These are phyloP conservation scores for Aspergillus fructus DNA, from an alignment of 2,329 filamentous ascomycete genomes.

Conservation along the genomic window DNA sequence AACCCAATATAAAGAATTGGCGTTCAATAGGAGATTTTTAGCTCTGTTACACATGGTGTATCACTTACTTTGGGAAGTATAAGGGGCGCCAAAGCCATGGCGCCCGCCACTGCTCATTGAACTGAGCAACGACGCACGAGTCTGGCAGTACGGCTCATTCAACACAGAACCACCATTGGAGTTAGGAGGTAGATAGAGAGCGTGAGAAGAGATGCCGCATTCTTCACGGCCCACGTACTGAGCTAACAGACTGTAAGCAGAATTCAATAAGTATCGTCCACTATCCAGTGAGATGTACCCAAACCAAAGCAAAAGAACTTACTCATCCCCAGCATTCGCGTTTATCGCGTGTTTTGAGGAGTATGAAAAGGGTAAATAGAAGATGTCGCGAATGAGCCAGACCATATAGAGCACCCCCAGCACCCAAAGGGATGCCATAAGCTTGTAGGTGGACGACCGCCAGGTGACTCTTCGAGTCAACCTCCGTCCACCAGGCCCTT, in stretches of 20 bases:
- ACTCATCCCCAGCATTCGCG: slow-evolving; percentile 22
- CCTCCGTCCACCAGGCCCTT: slow-evolving; percentile 40
- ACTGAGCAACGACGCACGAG: slow-evolving; percentile 36
- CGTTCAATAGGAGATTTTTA: too few relatives aligned
- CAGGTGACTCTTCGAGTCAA: slow-evolving; percentile 43
- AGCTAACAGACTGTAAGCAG: slow-evolving; percentile 32
- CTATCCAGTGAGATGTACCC: slow-evolving; percentile 5
- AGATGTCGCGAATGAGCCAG: slow-evolving; percentile 42
- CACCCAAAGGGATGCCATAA: slow-evolving; percentile 42
- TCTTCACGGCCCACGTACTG: slow-evolving; percentile 37
- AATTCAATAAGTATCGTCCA: slow-evolving; percentile 18
- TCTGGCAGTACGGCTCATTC: slow-evolving; percentile 31
- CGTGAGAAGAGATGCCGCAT: slow-evolving; percentile 35
- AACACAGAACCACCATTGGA: slow-evolving; percentile 14
- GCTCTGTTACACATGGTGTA: too few relatives aligned
- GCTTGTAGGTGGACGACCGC: slow-evolving; percentile 44
- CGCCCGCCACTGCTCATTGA: slow-evolving; percentile 44
- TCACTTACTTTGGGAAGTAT: slow-evolving; percentile 34
- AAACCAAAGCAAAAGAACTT: slow-evolving; percentile 14
- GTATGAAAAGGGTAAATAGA: slow-evolving; percentile 35
- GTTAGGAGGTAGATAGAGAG: slow-evolving; percentile 34
- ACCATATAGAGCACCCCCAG: slow-evolving; percentile 41
- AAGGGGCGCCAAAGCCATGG: slow-evolving; percentile 43
- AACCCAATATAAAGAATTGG: not conserved
- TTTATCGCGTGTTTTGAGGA: slow-evolving; percentile 16